phyloP scores from a whole-genome alignment of 139 green algal genomes.

The Closterium sp. region DNA sequence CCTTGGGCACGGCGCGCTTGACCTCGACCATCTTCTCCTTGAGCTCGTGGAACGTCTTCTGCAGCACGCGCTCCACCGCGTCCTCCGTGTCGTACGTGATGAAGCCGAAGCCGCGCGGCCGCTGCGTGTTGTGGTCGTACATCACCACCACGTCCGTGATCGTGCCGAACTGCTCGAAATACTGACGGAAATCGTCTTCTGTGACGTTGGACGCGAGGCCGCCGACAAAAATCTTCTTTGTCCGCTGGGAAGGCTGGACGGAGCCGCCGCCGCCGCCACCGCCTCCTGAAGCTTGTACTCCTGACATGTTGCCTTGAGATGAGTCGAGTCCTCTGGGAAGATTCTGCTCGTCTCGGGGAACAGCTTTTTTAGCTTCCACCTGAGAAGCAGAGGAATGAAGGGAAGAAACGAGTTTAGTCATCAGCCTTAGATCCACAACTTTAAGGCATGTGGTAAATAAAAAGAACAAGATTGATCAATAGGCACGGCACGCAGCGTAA shows the following conservation, averaged over 20 bases:
- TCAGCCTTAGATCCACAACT: no score
- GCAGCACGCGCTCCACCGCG: no score
- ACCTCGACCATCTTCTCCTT: slow-evolving; percentile 76
- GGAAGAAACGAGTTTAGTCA: no score
- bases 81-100: slow-evolving; percentile 92
- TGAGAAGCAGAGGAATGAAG: slow-evolving; percentile 44
- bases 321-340: slow-evolving; percentile 8
- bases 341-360: slow-evolving; percentile 84
- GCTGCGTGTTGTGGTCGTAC: slow-evolving; percentile 91
- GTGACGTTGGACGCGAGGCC: slow-evolving; percentile 84
- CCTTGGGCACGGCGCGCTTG: slow-evolving; percentile 34
- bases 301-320: background rate
- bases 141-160: slow-evolving; percentile 88
- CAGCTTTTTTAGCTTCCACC: slow-evolving; percentile 92
- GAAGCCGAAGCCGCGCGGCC: slow-evolving; percentile 94
- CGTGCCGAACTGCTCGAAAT: slow-evolving; percentile 82
- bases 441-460: no score
- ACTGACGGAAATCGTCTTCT: slow-evolving; percentile 65
- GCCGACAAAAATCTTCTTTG: slow-evolving; percentile 93
- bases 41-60: slow-evolving; percentile 83
- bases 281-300: background rate
- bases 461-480: background rate
- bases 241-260: no score
- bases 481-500: background rate
- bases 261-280: no score